Base-by-base conservation (phyloP, 2,329 filamentous ascomycete genomes). In the Xylariaceae sp. region DNA sequence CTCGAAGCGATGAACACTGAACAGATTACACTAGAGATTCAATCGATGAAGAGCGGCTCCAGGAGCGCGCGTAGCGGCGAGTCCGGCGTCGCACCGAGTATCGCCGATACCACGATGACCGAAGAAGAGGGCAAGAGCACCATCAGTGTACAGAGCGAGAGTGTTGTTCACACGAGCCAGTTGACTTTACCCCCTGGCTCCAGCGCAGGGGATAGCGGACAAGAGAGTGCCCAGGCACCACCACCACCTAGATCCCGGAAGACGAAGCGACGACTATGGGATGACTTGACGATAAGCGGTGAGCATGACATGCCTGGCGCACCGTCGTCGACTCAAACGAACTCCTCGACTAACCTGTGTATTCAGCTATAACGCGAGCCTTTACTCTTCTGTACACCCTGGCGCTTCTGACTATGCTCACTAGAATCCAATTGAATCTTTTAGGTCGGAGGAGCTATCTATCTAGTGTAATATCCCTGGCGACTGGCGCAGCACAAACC, bases 261-360 rank as follows among this genome's bases (percentile, higher is more conserved):
- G 77, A 91, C 87, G 62, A 97, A 97, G 81, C 85, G 90, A 53
- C 92, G 97, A 77, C 80, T 99, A 50, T 99, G 94, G 94, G 92
- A 95, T 73, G 93, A 99, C 71, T 83, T 99, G 74, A 97, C 96
- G 71, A 96, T 97, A 67, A 92, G 88, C 76, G 92, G 92, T 95
- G 77, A 72, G 88, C 45, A 47, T 79, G 9, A 57, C 49, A 30
- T 17, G n/a, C 34, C 47, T 50, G 11, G 9, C 18, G 18, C 34
- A 15, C 37, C 6, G 2, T 23, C 1, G 11, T 30, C 23, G 23
- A 13, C 6, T 47, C 18, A 48, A 52, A 10, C 10, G 13, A 17
- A 18, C 51, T 23, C 37, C 17, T 41, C 30, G 7, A 53, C 60
- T 64, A 51, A 64, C 53, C 1, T n/a, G 3, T 10, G 35, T 55